Base-by-base conservation (phyloP, 139 green algal species). In the Pseudopediastrum boryanum region DNA sequence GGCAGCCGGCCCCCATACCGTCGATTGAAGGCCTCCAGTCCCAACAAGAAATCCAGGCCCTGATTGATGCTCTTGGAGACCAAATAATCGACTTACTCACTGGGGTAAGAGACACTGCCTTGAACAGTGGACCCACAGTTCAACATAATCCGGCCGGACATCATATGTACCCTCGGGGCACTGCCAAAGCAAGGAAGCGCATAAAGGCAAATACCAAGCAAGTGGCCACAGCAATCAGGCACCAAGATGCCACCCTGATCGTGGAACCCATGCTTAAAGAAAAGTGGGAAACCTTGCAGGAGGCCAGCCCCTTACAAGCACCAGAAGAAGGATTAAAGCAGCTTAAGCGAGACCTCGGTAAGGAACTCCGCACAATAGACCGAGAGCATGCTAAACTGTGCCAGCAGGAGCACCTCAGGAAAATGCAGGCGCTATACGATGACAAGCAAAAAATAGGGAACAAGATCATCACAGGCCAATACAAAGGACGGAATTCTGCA, bases 361-460 rank as follows among this genome's bases (percentile, higher is more conserved):
- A 33, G 7, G 35, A 72, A 19, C 10, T 72, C 13, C 8, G 41
- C 10, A n/a, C 36, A 6, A 52, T 72, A 16, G 54, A 72, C n/a
- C 52, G 35, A 33, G 5, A 56, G 3, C n/a, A 72, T n/a, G 33
- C 65, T 16, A 72, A 72, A 1, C 35, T 72, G 3, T 39, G 23
- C 19, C 41, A 72, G 36, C 65, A 72, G 39, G 65, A 41, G 25
- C 41, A 72, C 8, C 19, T 72, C 4, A 19, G 65, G 2, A 72
- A 48, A n/a, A 12, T 27, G n/a, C 2, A 42, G 7, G 25, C 27
- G 3, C 33, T 54, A 13, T 33, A 58, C 9, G 65, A 72, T 9
- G 36, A 41, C 8, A 71, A 54, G 33, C 63, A 71, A n/a, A 52
- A 19, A 12, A 19, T 51, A 9, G 63, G 63, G 4, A 71, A 71